phyloP scores from a whole-genome alignment of 352 stramenopile species.

The Blastocystis sp. region DNA sequence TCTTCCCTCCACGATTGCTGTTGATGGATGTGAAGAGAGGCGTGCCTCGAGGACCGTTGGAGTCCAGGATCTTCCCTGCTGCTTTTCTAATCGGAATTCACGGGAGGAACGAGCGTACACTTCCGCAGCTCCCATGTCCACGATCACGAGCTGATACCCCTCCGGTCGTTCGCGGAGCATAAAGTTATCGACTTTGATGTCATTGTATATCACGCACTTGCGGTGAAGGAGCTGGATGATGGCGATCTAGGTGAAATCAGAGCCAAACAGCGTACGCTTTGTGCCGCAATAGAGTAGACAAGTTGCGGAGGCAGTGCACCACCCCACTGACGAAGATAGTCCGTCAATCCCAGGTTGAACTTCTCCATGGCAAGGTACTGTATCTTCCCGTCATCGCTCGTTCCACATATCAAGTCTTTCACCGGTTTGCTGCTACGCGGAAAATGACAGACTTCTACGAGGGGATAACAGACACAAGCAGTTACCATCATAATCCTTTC shows the following conservation, averaged over 20 bases:
- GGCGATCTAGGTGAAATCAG: not conserved
- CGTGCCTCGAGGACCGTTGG: constrained; percentile 24
- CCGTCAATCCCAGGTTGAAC: constrained; percentile 3
- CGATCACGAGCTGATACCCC: constrained; percentile 56
- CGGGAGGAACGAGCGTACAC: not conserved
- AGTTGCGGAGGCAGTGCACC: not conserved
- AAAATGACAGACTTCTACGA: constrained; percentile 52
- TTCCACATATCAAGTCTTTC: constrained; percentile 16
- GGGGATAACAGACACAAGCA: not conserved
- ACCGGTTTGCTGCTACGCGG: not conserved
- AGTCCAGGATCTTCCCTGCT: not conserved
- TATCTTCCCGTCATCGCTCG: constrained; percentile 10
- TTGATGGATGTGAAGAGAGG: constrained; percentile 66
- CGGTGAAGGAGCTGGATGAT: constrained; percentile 51
- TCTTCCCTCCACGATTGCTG: not conserved
- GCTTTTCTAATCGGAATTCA: constrained; percentile 4
- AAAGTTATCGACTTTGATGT: constrained; percentile 61
- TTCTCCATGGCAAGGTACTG: constrained; percentile 51
- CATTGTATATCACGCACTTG: constrained; percentile 52
- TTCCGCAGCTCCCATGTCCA: constrained; percentile 54
- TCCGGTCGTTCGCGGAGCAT: constrained; percentile 44
- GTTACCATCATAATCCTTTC: constrained; percentile 33
- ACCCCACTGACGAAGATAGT: constrained; percentile 12
- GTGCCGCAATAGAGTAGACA: constrained; percentile 5
- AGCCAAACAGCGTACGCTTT: not conserved